Base-by-base conservation (phyloP, 2,329 filamentous ascomycete species). In the Colletotrichum shisoi region DNA sequence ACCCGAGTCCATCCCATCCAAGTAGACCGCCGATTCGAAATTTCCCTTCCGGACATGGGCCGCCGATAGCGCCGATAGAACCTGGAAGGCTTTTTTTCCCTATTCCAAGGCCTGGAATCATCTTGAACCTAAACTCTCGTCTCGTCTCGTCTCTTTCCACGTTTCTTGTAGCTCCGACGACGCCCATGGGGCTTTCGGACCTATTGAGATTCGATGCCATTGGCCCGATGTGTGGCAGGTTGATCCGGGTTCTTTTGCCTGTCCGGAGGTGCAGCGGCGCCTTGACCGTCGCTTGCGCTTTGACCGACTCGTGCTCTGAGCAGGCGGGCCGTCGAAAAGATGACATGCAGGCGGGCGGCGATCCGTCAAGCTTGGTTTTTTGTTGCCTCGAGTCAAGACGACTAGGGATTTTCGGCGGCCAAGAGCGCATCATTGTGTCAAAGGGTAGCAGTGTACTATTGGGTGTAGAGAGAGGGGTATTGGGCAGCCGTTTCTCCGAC, bases 241-340 rank as follows among this genome's bases (percentile, higher is more conserved):
- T 39, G 42, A 44, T 56, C 63, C 51, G 40, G 37, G 54, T 54
- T 31, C 27, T 17, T 67, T 68, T 62, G 66, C 62, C 57, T 46
- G 31, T 62, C 49, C 27, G 52, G 31, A 63, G 40, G 42, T 31
- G 34, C 42, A 56, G 61, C 48, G 64, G 49, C 37, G 31, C 42
- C 40, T 58, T 48, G 48, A 53, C 46, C 39, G 12, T n/a, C n/a
- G n/a, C n/a, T n/a, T n/a, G 49, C 37, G 31, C 42, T 34, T 58
- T 48, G 48, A 53, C 46, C 39, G 12, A 19, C 17, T 17, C 15
- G 48, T 48, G 40, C 31, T 49, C 63, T 56, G 45, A 62, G 27
- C 46, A 53, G 52, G 44, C 60, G 48, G 51, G 51, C 57, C 40
- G 57, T 51, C 31, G 15, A 42, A 44, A 31, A 61, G 39, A 52